phyloP scores from a whole-genome alignment of 2,329 filamentous ascomycete species.

The Xylaria sp. region DNA sequence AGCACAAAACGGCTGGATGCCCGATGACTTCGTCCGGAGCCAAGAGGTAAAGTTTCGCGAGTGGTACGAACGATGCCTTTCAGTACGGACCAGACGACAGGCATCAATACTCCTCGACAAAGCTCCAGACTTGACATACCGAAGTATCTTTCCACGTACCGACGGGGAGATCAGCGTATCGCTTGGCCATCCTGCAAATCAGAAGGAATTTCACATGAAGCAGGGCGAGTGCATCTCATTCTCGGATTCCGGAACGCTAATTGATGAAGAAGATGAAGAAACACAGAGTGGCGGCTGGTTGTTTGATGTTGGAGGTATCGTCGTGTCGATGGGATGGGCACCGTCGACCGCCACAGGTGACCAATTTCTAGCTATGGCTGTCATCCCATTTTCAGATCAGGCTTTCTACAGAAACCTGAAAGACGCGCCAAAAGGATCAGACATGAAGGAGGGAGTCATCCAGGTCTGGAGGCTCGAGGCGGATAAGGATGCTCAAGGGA shows the following conservation, averaged over 20 bases:
- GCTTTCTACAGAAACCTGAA: conserved; percentile 45
- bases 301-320: conserved; percentile 57
- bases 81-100: conserved; percentile 21
- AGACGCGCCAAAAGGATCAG: conserved; percentile 41
- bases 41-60: conserved; percentile 28
- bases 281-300: conserved; percentile 49
- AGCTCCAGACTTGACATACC: conserved; percentile 22
- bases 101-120: conserved; percentile 26
- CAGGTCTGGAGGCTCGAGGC: conserved; percentile 56
- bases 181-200: conserved; percentile 32
- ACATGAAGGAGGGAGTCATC: conserved; percentile 49
- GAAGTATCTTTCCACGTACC: conserved; percentile 29
- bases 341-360: conserved; percentile 40
- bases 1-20: conserved; percentile 36
- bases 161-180: conserved; percentile 28
- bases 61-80: conserved; percentile 29
- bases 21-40: conserved; percentile 24
- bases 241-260: conserved; percentile 28
- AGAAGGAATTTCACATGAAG: conserved; percentile 31
- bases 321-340: conserved; percentile 57
- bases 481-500: conserved; percentile 35
- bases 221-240: conserved; percentile 32
- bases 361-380: conserved; percentile 56
- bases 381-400: conserved; percentile 55
- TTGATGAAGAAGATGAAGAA: conserved; percentile 18